These are phyloP conservation scores for Xylaria grammica DNA, from an alignment of 495 filamentous ascomycete genomes.

Conservation along the genomic window DNA sequence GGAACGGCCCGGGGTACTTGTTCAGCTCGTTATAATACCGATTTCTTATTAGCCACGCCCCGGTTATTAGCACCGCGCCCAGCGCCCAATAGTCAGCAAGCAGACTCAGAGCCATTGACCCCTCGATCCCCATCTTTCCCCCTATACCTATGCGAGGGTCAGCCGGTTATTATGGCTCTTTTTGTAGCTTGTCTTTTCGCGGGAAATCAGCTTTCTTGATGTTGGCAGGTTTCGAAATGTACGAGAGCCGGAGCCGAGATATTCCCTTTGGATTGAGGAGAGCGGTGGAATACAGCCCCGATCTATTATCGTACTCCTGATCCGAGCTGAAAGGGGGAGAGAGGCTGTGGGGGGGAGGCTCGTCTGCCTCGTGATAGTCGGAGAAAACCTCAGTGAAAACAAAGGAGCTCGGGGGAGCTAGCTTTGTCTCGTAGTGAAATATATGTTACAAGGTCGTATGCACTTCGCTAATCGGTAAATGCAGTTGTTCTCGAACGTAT, in stretches of 20 bases:
- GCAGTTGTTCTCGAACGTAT: background rate
- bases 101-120: slow-evolving; percentile 38
- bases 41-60: slow-evolving; percentile 59
- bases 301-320: background rate
- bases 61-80: slow-evolving; percentile 36
- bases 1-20: slow-evolving; percentile 69
- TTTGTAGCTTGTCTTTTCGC: background rate
- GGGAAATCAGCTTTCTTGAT: background rate
- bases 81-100: slow-evolving; percentile 57
- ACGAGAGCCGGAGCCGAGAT: background rate
- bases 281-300: too few species aligned
- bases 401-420: background rate
- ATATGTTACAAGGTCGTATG: slow-evolving; percentile 7
- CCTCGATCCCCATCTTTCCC: slow-evolving; percentile 27
- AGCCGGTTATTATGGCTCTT: background rate
- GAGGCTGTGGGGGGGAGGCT: background rate
- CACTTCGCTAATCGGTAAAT: slow-evolving; percentile 22
- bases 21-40: slow-evolving; percentile 64
- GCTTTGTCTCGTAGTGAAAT: background rate
- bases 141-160: slow-evolving; percentile 1
- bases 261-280: background rate
- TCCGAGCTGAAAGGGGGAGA: background rate
- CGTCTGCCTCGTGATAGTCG: slow-evolving; percentile 1
- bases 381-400: slow-evolving; percentile 5
- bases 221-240: background rate